These are phyloP conservation scores for Boeremia exigua DNA, from an alignment of 2,329 filamentous ascomycete genomes.

Conservation along the genomic window DNA sequence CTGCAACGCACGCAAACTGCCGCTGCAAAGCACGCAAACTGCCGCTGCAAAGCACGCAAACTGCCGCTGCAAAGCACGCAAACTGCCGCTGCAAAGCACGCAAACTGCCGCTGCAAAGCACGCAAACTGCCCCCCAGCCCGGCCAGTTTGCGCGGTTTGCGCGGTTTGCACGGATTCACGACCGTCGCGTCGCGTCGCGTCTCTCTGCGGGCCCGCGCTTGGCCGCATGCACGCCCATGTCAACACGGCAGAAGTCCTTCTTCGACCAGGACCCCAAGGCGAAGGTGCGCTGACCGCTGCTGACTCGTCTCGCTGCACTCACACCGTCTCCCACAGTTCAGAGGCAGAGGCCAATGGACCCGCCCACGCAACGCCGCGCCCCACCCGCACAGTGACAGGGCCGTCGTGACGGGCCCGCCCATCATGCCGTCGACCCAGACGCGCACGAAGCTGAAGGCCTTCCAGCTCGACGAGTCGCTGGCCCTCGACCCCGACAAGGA, in stretches of 20 bases:
- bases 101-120: background rate
- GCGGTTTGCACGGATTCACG: background rate
- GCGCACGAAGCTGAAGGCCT: slow-evolving; percentile 61
- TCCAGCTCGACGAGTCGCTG: slow-evolving; percentile 56
- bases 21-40: background rate
- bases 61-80: background rate
- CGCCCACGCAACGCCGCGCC: slow-evolving; percentile 39
- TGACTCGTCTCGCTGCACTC: slow-evolving; percentile 2
- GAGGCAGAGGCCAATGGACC: slow-evolving; percentile 43
- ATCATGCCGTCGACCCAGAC: slow-evolving; percentile 60
- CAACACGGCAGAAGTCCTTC: slow-evolving; percentile 58
- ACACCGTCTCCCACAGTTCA: slow-evolving; percentile 28
- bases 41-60: background rate
- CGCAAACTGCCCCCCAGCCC: background rate
- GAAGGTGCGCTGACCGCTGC: slow-evolving; percentile 43
- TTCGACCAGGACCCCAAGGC: slow-evolving; percentile 55
- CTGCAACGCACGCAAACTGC: slow-evolving; percentile 20
- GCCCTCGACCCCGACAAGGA: slow-evolving; percentile 51
- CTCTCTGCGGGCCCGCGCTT: slow-evolving; percentile 3
- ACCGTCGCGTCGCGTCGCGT: slow-evolving; percentile 14
- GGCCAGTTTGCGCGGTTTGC: background rate
- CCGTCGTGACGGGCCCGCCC: slow-evolving; percentile 45
- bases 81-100: background rate
- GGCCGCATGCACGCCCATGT: slow-evolving; percentile 43
- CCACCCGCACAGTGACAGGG: slow-evolving; percentile 33